phyloP scores from a whole-genome alignment of 2,329 filamentous ascomycete species.

The Penicillium sp. region DNA sequence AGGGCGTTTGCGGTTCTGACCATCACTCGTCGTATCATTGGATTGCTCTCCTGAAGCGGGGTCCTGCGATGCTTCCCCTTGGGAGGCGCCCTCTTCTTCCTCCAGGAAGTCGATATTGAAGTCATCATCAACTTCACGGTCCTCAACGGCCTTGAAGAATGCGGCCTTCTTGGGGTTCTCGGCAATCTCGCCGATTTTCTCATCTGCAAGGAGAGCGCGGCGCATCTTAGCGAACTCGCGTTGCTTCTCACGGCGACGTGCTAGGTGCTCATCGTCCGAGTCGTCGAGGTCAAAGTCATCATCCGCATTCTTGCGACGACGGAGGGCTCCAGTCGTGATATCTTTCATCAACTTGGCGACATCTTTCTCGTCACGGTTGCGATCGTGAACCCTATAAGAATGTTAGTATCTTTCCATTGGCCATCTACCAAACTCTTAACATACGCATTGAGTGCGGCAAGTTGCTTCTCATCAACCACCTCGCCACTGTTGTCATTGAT shows the following conservation, averaged over 20 bases:
- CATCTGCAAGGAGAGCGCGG: conserved; percentile 81
- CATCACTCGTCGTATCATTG: conserved; percentile 21
- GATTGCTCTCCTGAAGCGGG: conserved; percentile 19
- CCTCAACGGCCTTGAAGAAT: conserved; percentile 87
- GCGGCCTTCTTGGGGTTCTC: conserved; percentile 85
- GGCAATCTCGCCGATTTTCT: conserved; percentile 86
- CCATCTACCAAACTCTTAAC: conserved; percentile 40
- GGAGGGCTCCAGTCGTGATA: conserved; percentile 82
- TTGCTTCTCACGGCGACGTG: conserved; percentile 76
- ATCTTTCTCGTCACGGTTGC: conserved; percentile 77
- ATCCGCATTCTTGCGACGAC: conserved; percentile 71
- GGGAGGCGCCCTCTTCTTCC: conserved; percentile 42
- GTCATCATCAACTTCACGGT: conserved; percentile 67
- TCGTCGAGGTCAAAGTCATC: conserved; percentile 84
- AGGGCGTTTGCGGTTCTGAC: conserved; percentile 44
- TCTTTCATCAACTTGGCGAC: conserved; percentile 91
- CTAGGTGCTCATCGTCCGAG: conserved; percentile 77
- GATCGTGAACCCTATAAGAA: conserved; percentile 67
- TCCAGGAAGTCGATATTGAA: conserved; percentile 76
- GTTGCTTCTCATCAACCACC: conserved; percentile 72
- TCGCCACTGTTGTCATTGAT: conserved; percentile 82
- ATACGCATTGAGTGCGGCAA: conserved; percentile 88
- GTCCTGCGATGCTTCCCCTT: conserved; percentile 36
- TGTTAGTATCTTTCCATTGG: conserved; percentile 24
- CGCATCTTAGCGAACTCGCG: conserved; percentile 89